Percentiles rank a stretch among this genome's conserved stretches.
Evolutionary conservation across 2,329 filamentous ascomycete species (phyloP).

Genomic region (Claviceps africana): DNA sequence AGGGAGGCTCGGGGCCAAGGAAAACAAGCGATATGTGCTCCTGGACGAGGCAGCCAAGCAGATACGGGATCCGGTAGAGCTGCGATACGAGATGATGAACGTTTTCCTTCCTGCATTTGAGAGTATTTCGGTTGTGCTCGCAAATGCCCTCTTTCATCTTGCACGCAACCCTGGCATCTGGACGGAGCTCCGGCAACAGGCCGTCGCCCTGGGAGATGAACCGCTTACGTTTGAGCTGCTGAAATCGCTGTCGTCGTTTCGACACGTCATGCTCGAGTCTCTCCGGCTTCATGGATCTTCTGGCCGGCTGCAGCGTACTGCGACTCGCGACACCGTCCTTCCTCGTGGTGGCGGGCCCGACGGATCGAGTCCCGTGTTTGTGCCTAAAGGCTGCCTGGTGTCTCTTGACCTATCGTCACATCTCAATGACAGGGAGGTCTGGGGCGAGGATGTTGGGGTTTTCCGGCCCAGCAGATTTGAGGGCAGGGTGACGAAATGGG

Average conservation of each 20-base stretch:
- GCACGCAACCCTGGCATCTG: slow-evolving; percentile 4
- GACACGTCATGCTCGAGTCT: slow-evolving; percentile 2
- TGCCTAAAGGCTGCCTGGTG: slow-evolving; percentile 1
- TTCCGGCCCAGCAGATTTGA: slow-evolving; percentile 5
- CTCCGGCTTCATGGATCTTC: slow-evolving; percentile 4
- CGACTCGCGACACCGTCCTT: slow-evolving; percentile 2
- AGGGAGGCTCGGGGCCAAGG: not conserved
- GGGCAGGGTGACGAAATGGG: slow-evolving; percentile 2
- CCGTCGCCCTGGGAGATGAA: slow-evolving; percentile 1
- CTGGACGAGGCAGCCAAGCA: slow-evolving; percentile 4
- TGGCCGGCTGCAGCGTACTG: slow-evolving; percentile 2
- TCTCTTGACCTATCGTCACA: slow-evolving; percentile 2
- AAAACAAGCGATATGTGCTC: slow-evolving; percentile 1
- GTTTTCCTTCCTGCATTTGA: slow-evolving; percentile 5
- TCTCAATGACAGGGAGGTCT: slow-evolving; percentile 3
- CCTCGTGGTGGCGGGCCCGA: slow-evolving; percentile 1
- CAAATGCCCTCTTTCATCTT: slow-evolving; percentile 4
- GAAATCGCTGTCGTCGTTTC: slow-evolving; percentile 2
- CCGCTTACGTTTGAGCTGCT: slow-evolving; percentile 2
- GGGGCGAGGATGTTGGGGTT: not conserved
- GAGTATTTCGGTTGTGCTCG: slow-evolving; percentile 1
- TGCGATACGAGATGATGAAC: slow-evolving; percentile 5
- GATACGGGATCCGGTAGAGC: not conserved
- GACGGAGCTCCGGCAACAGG: slow-evolving; percentile 4
- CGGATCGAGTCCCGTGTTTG: not conserved